These are phyloP conservation scores for Rhodotorula sp. DNA, from an alignment of 1,284 basidiomycete species.

Conservation along the genomic window DNA sequence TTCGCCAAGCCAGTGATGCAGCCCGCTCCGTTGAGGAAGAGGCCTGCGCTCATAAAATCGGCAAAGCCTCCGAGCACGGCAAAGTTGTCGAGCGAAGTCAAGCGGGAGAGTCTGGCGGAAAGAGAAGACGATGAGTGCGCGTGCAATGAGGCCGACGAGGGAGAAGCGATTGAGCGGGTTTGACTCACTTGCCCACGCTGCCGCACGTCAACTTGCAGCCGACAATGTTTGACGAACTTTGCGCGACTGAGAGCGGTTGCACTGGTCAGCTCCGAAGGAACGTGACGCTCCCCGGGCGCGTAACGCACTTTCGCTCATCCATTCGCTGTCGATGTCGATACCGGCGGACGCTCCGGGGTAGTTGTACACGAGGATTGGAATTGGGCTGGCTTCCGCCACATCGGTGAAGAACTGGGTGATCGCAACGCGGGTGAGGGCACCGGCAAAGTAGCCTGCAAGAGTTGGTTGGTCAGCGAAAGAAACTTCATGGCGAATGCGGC, in stretches of 20 bases:
- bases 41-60: constrained; percentile 34
- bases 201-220: constrained; percentile 40
- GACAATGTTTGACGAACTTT: constrained; percentile 16
- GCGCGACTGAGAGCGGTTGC: constrained; percentile 12
- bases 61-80: constrained; percentile 38
- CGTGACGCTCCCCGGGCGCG: no score
- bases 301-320: constrained; percentile 56
- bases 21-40: constrained; percentile 19
- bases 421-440: constrained; percentile 51
- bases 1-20: constrained; percentile 38
- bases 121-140: neutral
- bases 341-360: constrained; percentile 72
- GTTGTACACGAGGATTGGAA: constrained; percentile 84
- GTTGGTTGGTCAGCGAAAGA: no score
- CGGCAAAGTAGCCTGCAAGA: constrained; percentile 51
- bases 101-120: constrained; percentile 25
- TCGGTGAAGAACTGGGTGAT: constrained; percentile 54
- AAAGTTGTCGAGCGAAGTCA: constrained; percentile 31
- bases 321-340: constrained; percentile 81
- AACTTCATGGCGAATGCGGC: no score
- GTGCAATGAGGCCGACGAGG: neutral
- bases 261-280: neutral
- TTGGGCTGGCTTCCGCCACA: constrained; percentile 75
- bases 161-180: no score
- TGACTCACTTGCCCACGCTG: constrained; percentile 22